Base-by-base conservation (phyloP, 495 filamentous ascomycete species). In the Jackrogersella minutella region DNA sequence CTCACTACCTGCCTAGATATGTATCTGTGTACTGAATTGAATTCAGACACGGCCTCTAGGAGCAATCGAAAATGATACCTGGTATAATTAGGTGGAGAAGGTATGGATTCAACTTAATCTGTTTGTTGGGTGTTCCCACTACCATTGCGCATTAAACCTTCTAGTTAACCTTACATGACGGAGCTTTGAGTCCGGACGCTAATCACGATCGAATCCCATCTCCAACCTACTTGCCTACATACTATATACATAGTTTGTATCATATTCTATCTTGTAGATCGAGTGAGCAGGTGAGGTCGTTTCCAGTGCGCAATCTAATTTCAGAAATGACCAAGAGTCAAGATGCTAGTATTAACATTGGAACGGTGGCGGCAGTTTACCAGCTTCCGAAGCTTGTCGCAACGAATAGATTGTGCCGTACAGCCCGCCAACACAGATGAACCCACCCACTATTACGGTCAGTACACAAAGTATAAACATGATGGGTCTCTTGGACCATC, bases 401-500 rank as follows among this genome's bases (percentile, higher is more conserved):
- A 73, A 57, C 9, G 71, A 71, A 39, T 65, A 62, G 10, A 74
- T 69, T 1, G 68, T 74, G 8, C 52, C 74, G 28, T 74, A 76
- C 30, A 73, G 49, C 3, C 72, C 74, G 1, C 69, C 72, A 3
- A 74, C 57, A 30, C 72, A 76, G 4, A 76, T 76, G 50, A 76
- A 76, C 22, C 52, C 72, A 5, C 74, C 72, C 2, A 63, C 63
- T 7, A 71, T 58, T 7, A 76, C 36, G 0, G 72, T 76, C 8
- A 74, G 60, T 11, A 73, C 28, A n/a, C 59, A 69, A 14, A 70
- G 14, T 0, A n/a, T 39, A n/a, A 70, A 58, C 69, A 71, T 73
- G 1, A 56, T 46, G 11, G 69, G 72, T 7, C 37, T 63, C n/a
- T 49, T 49, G 7, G 39, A 41, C 74, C 72, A 73, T 14, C 50